These are phyloP conservation scores for Russula dissimulans DNA, from an alignment of 768 basidiomycete genomes.

Conservation along the genomic window DNA sequence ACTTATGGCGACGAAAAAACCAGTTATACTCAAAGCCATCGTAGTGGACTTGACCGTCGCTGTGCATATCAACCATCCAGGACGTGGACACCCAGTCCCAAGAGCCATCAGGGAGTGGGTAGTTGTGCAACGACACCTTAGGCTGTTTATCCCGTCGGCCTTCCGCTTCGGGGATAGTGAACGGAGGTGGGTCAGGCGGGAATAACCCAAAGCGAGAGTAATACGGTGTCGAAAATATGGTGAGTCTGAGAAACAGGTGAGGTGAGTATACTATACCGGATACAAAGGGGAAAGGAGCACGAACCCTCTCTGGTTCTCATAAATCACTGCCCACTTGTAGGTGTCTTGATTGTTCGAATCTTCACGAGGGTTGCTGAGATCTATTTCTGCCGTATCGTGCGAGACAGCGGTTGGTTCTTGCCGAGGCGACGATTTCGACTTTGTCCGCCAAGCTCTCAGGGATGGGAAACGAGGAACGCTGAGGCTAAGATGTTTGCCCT, in stretches of 20 bases:
- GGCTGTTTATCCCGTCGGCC: slow-evolving; percentile 35
- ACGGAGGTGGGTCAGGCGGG: slow-evolving; percentile 64
- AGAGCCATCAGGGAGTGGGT: slow-evolving; percentile 68
- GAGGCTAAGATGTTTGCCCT: background rate
- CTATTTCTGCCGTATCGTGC: background rate
- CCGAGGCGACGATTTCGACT: background rate
- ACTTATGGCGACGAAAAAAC: slow-evolving; percentile 55
- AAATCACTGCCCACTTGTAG: slow-evolving; percentile 70
- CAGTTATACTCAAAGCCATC: slow-evolving; percentile 87
- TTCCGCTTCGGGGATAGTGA: slow-evolving; percentile 45
- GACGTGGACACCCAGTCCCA: slow-evolving; percentile 75
- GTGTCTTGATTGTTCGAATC: slow-evolving; percentile 32
- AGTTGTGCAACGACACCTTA: slow-evolving; percentile 48
- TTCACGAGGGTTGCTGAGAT: background rate
- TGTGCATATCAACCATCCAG: slow-evolving; percentile 89
- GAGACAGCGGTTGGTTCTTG: background rate
- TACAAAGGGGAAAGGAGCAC: background rate
- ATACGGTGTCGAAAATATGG: slow-evolving; percentile 60
- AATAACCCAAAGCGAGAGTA: slow-evolving; percentile 65
- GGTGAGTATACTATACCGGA: background rate
- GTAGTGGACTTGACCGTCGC: slow-evolving; percentile 66
- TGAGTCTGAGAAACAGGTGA: slow-evolving; percentile 33
- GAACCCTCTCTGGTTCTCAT: slow-evolving; percentile 80
- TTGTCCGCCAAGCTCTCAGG: background rate
- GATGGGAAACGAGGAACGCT: background rate